Evolutionary conservation across 768 basidiomycete genomes (phyloP), one percentile per base, ranked within the genome.

Genomic region (Calvatia gigantea): DNA sequence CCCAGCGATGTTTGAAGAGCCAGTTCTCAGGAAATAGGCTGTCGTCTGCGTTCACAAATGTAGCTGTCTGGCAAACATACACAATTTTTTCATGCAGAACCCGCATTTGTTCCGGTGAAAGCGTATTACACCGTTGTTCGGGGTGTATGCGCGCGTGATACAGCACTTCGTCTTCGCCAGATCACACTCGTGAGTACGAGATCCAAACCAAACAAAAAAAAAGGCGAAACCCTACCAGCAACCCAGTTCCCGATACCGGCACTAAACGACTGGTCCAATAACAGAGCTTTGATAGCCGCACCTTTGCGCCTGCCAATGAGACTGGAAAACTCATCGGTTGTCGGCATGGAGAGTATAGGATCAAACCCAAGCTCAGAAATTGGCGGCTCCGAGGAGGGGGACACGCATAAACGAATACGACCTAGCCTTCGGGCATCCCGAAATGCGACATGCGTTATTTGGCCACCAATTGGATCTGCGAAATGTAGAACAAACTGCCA

Each of bases 171-270:
- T 88, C 85, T 84, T 56, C 38, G 48, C 47, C 25, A 15, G 32
- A 28, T 39, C 46, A 46, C 29, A 31, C 4, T 28, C 25, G 23
- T 25, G 3, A 19, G 7, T 42, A 41, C 19, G 17, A 41, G 15
- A 29, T 27, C 42, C 28, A 58, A 25, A 23, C 33, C 33, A 31
- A 37, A n/a, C 9, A 49, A 44, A 31, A 9, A 31, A 63, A 15
- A 39, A 15, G 14, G 14, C 33, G n/a, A n/a, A n/a, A n/a, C 68
- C 63, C 39, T 60, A 83, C 87, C 87, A 62, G 89, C 89, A 17
- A 91, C 81, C 85, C 89, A 91, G 65, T 91, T 92, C 3, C 90
- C 87, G 8, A 92, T 81, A 1, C 90, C 90, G 9, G 89, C 88
- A 58, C 81, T 87, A 71, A 91, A 91, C 0, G 85, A 81, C 65